Evolutionary conservation across 257 asterid genomes (phyloP).

Genomic region (Rauvolfia tetraphylla): DNA sequence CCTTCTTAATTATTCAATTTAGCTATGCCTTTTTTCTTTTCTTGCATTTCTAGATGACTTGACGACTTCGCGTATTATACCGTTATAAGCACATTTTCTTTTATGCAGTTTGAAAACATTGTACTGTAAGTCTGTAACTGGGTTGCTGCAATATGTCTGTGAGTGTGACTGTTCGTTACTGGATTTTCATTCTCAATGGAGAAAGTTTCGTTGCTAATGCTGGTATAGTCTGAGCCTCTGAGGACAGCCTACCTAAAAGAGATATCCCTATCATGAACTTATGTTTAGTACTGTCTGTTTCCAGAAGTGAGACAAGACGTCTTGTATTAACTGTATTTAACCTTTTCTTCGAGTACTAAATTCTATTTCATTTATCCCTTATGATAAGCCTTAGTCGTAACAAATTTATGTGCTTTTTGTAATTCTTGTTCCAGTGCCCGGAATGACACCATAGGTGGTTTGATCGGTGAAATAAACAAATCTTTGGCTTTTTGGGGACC

Average conservation of each 20-base stretch:
- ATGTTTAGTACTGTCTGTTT: background rate
- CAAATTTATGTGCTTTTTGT: background rate
- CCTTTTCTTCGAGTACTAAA: background rate
- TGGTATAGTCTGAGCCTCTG: too few relatives aligned
- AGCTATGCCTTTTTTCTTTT: background rate
- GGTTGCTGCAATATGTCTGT: background rate
- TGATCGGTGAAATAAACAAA: background rate
- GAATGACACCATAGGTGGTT: background rate
- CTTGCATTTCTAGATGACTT: background rate
- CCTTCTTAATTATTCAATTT: slow-evolving; percentile 1
- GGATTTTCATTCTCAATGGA: background rate
- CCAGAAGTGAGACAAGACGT: background rate
- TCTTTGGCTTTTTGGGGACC: background rate
- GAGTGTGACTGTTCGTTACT: background rate
- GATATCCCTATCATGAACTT: too few relatives aligned
- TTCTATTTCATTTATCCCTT: background rate
- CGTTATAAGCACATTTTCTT: background rate
- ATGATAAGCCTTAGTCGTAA: background rate
- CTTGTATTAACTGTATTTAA: background rate
- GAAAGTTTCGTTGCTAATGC: too few relatives aligned
- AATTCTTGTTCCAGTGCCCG: background rate
- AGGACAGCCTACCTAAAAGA: too few relatives aligned
- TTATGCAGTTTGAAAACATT: background rate
- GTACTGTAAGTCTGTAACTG: too few relatives aligned
- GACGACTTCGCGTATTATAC: background rate